Evolutionary conservation across 139 green algal genomes (phyloP).

Genomic region (Chlamydomonas schloesseri): DNA sequence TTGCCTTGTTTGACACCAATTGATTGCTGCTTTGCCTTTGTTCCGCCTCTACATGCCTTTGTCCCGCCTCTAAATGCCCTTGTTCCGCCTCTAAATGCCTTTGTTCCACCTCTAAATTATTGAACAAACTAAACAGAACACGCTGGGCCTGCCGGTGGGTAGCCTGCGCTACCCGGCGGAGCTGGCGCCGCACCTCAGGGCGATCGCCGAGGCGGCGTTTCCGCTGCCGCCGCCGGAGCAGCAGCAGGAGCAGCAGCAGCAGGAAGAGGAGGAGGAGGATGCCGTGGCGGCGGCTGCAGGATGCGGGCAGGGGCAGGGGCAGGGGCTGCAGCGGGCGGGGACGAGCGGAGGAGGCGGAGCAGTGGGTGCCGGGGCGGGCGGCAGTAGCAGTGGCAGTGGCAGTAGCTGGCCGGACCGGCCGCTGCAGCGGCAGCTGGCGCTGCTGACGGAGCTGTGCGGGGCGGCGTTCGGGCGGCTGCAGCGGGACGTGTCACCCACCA

Average conservation of each 20-base stretch:
- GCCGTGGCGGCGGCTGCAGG: too few species aligned
- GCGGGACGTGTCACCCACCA: constrained; percentile 19
- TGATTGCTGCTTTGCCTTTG: too few species aligned
- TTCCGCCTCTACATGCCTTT: too few species aligned
- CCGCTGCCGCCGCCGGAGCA: neutral
- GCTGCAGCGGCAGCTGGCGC: constrained; percentile 46
- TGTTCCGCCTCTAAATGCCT: neutral
- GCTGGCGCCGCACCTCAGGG: constrained; percentile 12
- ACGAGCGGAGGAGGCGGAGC: neutral
- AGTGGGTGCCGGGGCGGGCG: neutral
- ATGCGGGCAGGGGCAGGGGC: neutral
- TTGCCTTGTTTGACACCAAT: too few species aligned
- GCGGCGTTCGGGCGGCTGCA: constrained; percentile 38
- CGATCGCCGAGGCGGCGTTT: constrained; percentile 13
- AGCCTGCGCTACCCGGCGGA: neutral
- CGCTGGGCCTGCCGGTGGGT: constrained; percentile 25
- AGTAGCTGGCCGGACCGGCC: constrained; percentile 25
- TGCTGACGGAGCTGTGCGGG: constrained; percentile 14
- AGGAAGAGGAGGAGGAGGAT: neutral
- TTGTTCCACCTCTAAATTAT: too few species aligned
- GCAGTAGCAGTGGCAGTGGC: neutral
- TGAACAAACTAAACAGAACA: too few species aligned
- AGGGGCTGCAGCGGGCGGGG: too few species aligned
- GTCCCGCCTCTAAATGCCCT: too few species aligned
- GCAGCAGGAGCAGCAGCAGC: too few species aligned